Percentiles rank a stretch among this genome's conserved stretches.
Evolutionary conservation across 1,139 yeast genomes (phyloP).

Genomic region (Dujonia santamariae): DNA sequence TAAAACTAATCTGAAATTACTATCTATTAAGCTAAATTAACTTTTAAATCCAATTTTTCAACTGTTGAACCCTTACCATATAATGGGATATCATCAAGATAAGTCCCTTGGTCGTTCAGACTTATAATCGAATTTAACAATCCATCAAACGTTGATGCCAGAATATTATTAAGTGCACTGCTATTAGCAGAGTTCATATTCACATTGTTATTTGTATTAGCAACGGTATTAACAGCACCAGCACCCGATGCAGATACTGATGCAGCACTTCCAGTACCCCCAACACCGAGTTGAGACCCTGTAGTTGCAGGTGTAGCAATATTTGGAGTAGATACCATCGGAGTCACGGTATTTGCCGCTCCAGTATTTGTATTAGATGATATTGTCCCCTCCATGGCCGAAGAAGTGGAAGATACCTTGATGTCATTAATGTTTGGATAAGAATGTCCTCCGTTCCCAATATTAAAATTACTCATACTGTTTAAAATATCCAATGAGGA

Average conservation of each 20-base stretch:
- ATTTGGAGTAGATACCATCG: conserved; percentile 7
- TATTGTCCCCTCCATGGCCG: conserved; percentile 7
- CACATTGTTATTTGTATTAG: conserved; percentile 3
- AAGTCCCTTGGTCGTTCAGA: conserved; percentile 20
- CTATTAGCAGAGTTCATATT: conserved; percentile 4
- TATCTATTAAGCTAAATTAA: conserved; percentile 22
- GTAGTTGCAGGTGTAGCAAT: conserved; percentile 3
- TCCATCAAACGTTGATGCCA: conserved; percentile 30
- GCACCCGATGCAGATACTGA: neutral
- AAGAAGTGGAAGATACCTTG: conserved; percentile 1
- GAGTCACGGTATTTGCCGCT: conserved; percentile 12
- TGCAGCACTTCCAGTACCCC: too few relatives aligned
- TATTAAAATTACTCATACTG: conserved; percentile 31
- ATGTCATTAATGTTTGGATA: conserved; percentile 16
- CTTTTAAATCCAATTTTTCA: conserved; percentile 30
- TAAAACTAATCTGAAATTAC: too few relatives aligned
- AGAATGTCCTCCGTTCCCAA: conserved; percentile 38
- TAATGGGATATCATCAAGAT: conserved; percentile 38
- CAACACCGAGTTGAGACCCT: too few relatives aligned
- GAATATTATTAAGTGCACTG: conserved; percentile 13
- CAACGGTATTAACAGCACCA: conserved; percentile 1
- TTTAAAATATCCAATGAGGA: conserved; percentile 34
- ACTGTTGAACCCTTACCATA: conserved; percentile 42
- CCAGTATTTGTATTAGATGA: conserved; percentile 4
- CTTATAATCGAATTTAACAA: conserved; percentile 27